Evolutionary conservation across 805 yeast genomes (phyloP).

Genomic region (Saturnispora sanitii): DNA sequence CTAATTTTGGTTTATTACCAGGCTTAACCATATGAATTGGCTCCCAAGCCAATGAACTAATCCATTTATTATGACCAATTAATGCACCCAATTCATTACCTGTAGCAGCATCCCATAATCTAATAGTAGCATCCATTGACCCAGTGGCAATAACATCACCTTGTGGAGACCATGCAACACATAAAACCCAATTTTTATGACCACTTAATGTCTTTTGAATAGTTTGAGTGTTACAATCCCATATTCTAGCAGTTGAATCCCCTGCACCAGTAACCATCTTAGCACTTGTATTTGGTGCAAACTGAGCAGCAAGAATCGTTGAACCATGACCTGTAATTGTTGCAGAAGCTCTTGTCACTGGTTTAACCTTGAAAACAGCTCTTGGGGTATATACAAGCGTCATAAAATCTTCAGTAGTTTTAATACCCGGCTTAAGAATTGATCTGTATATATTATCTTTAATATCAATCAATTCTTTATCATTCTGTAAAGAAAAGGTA

Average conservation of each 20-base stretch:
- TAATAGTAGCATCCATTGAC: slow-evolving; percentile 81
- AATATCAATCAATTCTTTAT: slow-evolving; percentile 56
- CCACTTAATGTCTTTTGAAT: slow-evolving; percentile 74
- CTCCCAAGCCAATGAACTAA: slow-evolving; percentile 87
- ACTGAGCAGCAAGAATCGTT: slow-evolving; percentile 82
- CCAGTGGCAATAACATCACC: slow-evolving; percentile 92
- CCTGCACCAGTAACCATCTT: slow-evolving; percentile 94
- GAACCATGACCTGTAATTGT: slow-evolving; percentile 95
- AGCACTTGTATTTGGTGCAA: slow-evolving; percentile 83
- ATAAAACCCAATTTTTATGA: slow-evolving; percentile 87
- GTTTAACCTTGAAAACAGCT: slow-evolving; percentile 86
- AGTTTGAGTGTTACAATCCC: slow-evolving; percentile 96
- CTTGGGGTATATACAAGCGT: slow-evolving; percentile 89
- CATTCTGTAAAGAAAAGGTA: slow-evolving; percentile 59
- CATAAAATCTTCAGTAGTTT: slow-evolving; percentile 86
- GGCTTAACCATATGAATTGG: slow-evolving; percentile 72
- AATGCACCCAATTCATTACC: slow-evolving; percentile 64
- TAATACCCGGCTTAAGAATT: slow-evolving; percentile 74
- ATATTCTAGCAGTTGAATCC: slow-evolving; percentile 87
- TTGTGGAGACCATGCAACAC: slow-evolving; percentile 87
- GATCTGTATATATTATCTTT: slow-evolving; percentile 69
- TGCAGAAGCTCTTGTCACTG: slow-evolving; percentile 83
- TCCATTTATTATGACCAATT: slow-evolving; percentile 81
- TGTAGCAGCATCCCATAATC: slow-evolving; percentile 74
- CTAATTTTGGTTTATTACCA: slow-evolving; percentile 62